phyloP scores from a whole-genome alignment of 768 basidiomycete genomes.

The Tricholoma flavovirens region DNA sequence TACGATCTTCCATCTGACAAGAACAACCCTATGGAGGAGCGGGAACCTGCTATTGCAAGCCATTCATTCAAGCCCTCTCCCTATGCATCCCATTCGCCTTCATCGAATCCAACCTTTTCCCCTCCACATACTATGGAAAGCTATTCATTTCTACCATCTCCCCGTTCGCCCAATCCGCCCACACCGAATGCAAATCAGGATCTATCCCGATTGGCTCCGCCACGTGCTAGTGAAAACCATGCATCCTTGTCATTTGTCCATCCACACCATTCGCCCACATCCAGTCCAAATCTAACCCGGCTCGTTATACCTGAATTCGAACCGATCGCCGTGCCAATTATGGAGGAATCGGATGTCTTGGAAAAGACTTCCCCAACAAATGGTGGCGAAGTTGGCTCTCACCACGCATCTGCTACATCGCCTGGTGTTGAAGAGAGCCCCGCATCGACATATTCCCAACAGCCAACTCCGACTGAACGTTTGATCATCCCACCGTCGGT shows the following conservation, averaged over 20 bases:
- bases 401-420: background rate
- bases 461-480: background rate
- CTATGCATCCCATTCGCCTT: background rate
- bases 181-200: background rate
- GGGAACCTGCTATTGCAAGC: background rate
- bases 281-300: background rate
- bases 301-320: background rate
- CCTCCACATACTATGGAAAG: background rate
- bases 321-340: background rate
- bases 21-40: background rate
- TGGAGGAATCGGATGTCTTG: background rate
- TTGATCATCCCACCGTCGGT: background rate
- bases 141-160: too few species aligned
- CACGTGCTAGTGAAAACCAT: background rate
- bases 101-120: background rate
- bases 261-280: background rate
- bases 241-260: background rate
- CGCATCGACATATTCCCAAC: conserved; percentile 14
- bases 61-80: background rate
- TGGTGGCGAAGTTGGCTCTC: background rate
- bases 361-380: background rate
- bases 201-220: too few species aligned
- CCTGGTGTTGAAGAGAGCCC: conserved; percentile 4
- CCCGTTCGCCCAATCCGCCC: too few species aligned
- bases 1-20: background rate